Base-by-base conservation (phyloP, 1,284 basidiomycete species). In the Leccinum fuscescens region DNA sequence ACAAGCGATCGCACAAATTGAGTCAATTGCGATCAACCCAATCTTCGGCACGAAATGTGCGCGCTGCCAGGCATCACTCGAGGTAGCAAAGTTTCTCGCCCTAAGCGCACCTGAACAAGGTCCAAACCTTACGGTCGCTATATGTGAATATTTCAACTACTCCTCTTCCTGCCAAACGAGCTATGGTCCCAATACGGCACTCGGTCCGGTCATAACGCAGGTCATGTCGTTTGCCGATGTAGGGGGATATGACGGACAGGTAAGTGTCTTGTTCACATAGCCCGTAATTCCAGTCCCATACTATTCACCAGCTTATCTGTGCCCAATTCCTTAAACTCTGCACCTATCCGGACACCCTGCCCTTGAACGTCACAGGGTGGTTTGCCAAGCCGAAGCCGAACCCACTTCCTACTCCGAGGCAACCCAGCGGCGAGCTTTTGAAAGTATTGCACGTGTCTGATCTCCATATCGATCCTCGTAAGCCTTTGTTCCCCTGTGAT, bases 361-460 rank as follows among this genome's bases (percentile, higher is more conserved):
- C 81, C 22, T 75, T 87, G 62, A 80, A 88, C 68, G 65, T 82
- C 20, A 82, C 80, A 3, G 71, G 72, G 6, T 87, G 84, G 82
- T 87, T 88, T 72, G 74, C 79, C 27, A 86, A 84, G 67, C 87
- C 87, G 3, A 92, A 91, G 69, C 89, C 89, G 0, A 76, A 80
- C 53, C 86, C 88, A 11, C 79, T 87, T 4, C 85, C 84, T 20
- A 62, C 76, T 11, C 77, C 79, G 0, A 85, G 80, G 70, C 76
- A 79, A 68, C 79, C 81, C 12, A 88, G 84, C 51, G 88, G 88
- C 9, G 76, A 86, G 66, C 79, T 84, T 52, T 74, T 93, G 46
- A 90, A 89, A 67, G 86, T 93, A 2, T 74, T 93, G 52, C 92
- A 93, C 68, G 65, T 92, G 14, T 91, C 89, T 0, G 91, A 93